These are phyloP conservation scores for Mycena leptocephala DNA, from an alignment of 768 basidiomycete species.

Conservation along the genomic window DNA sequence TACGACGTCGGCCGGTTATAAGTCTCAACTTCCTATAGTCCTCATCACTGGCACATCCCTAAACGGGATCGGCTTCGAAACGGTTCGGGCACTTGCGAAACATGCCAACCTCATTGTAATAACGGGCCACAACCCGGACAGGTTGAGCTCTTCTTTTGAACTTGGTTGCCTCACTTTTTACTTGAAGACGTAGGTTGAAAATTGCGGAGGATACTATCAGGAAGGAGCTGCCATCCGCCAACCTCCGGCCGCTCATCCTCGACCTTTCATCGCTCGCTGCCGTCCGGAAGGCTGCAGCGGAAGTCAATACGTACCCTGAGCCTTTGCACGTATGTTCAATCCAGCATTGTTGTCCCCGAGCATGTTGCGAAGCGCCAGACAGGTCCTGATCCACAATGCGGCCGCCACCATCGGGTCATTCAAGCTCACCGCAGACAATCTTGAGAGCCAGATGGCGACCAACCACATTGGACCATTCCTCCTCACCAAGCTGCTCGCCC, in stretches of 20 bases:
- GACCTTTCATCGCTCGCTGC: conserved; percentile 6
- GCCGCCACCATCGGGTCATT: conserved; percentile 1
- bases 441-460: conserved; percentile 11
- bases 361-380: neutral
- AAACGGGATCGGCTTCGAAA: conserved; percentile 10
- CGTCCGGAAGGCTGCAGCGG: conserved; percentile 4
- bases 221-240: neutral
- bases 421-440: conserved; percentile 14
- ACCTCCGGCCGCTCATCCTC: neutral
- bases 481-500: neutral
- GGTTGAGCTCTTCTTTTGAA: neutral
- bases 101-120: neutral
- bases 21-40: neutral
- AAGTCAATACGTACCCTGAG: conserved; percentile 4
- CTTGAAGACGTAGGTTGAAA: neutral
- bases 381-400: conserved; percentile 24
- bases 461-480: conserved; percentile 14
- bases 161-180: neutral
- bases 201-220: neutral
- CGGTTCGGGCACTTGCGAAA: neutral
- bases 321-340: conserved; percentile 8
- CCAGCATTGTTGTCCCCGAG: too few species aligned
- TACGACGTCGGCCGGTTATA: neutral
- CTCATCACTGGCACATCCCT: conserved; percentile 14
- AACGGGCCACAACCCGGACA: neutral